Base-by-base conservation (phyloP, 352 stramenopile species). In the Phytophthora vignae region DNA sequence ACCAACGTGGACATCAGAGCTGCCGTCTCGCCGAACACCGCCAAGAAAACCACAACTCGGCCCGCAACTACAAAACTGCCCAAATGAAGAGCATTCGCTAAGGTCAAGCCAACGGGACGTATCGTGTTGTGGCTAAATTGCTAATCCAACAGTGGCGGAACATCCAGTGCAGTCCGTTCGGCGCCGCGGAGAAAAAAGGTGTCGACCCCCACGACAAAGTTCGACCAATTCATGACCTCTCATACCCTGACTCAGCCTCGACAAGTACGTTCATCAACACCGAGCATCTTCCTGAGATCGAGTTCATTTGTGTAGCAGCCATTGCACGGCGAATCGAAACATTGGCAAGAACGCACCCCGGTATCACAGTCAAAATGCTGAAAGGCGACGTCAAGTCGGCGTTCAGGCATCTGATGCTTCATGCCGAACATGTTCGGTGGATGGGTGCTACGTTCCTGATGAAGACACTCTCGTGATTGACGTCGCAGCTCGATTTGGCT, bases 301-400 rank as follows among this genome's bases (percentile, higher is more conserved):
- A 17, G 0, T 77, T 55, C 21, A 25, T 31, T 2, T 33, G 61
- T 17, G 64, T 74, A 0, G 50, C 55, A 0, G 42, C 52, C 5
- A 46, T 78, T 7, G 65, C 60, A 4, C 2, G 56, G 2, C 55
- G 67, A 10, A 73, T 75, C 17, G 33, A 75, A 40, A 5, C 4
- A 6, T 25, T 60, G 0, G 19, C 38, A 0, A 22, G 1, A 15
- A 15, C 17, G 8, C 5, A 60, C 38, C 29, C 40, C 9, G 25
- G 6, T 2, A n/a, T 46, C 7, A 40, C 19, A 12, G 50, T 60
- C 17, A 64, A 63, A 21, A 50, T 74, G 0, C 38, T 69, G 0
- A 72, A 78, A 60, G 57, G 66, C 2, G 52, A 75, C n/a, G 61
- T 75, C 19, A 78, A 78, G 22, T 49, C 50, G 7, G 52, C 66